phyloP scores from a whole-genome alignment of 495 filamentous ascomycete genomes.

The Podospora bellae-mahoneyi region DNA sequence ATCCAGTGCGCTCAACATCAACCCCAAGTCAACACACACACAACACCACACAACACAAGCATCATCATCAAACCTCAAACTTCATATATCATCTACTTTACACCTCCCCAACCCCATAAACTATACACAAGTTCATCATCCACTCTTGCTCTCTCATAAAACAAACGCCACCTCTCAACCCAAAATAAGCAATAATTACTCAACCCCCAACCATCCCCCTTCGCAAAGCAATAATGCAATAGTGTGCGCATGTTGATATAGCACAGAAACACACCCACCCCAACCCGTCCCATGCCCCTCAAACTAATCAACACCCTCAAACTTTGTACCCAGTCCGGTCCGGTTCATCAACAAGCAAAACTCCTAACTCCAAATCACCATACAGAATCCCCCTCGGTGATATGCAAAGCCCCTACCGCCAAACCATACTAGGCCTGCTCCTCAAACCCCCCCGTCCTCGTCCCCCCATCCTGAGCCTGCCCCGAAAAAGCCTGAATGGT shows the following conservation, averaged over 20 bases:
- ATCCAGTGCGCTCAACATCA: too few species aligned
- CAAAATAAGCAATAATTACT: background rate
- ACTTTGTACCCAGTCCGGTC: too few species aligned
- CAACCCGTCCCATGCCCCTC: background rate
- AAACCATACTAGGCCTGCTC: conserved; percentile 24
- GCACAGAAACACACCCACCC: background rate
- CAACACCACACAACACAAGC: background rate
- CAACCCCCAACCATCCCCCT: background rate
- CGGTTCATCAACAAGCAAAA: background rate
- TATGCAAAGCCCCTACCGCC: conserved; percentile 17
- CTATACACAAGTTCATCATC: background rate
- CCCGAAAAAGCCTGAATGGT: conserved; percentile 27
- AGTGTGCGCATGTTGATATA: background rate
- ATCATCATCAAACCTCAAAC: conserved; percentile 1
- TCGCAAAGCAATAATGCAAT: background rate
- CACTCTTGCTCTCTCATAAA: background rate
- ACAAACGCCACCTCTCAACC: background rate
- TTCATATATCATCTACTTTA: background rate
- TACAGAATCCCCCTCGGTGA: background rate
- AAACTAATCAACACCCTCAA: background rate
- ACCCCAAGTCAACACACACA: too few species aligned
- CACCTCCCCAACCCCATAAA: background rate
- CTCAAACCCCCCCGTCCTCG: background rate
- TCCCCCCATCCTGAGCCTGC: conserved; percentile 7
- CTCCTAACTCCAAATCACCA: background rate